A percentile compares a stretch with the other conserved stretches of the same genome.
These are phyloP conservation scores for Ceratobasidium sp. DNA, from an alignment of 1,284 basidiomycete genomes.

Conservation along the genomic window DNA sequence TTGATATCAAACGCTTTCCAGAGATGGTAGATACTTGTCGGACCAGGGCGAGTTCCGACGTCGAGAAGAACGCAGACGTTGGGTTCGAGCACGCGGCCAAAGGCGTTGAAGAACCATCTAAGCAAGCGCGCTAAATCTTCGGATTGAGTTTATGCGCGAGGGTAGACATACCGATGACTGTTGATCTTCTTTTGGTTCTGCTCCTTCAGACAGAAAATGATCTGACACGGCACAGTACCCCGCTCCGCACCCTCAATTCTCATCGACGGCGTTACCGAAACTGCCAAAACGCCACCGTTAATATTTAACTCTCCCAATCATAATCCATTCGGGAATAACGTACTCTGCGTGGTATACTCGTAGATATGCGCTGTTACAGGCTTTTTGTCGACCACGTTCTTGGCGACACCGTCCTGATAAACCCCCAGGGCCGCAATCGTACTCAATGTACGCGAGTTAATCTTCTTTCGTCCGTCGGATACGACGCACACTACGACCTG, in stretches of 20 bases:
- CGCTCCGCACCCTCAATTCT: slow-evolving; percentile 86
- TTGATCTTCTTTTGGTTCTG: slow-evolving; percentile 83
- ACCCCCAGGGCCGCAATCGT: slow-evolving; percentile 89
- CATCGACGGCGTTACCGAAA: slow-evolving; percentile 82
- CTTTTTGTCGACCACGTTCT: slow-evolving; percentile 88
- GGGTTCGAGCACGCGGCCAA: slow-evolving; percentile 75
- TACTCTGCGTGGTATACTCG: slow-evolving; percentile 92
- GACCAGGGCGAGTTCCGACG: slow-evolving; percentile 92
- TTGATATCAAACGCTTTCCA: slow-evolving; percentile 99
- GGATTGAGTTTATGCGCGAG: neutral
- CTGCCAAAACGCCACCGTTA: slow-evolving; percentile 57
- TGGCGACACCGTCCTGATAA: slow-evolving; percentile 90
- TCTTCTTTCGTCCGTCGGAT: slow-evolving; percentile 83
- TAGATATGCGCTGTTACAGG: slow-evolving; percentile 93
- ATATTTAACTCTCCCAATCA: neutral
- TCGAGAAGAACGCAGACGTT: slow-evolving; percentile 96
- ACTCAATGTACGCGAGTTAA: slow-evolving; percentile 85
- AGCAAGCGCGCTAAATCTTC: slow-evolving; percentile 53
- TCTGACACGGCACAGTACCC: slow-evolving; percentile 86
- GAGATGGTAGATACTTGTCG: slow-evolving; percentile 90
- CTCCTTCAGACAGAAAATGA: slow-evolving; percentile 96
- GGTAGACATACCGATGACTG: slow-evolving; percentile 47
- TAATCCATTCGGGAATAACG: slow-evolving; percentile 51
- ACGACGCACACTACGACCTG: slow-evolving; percentile 64
- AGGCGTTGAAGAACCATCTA: slow-evolving; percentile 92